Evolutionary conservation across 768 basidiomycete genomes (phyloP).

Genomic region (Pulveroboletus sp.): DNA sequence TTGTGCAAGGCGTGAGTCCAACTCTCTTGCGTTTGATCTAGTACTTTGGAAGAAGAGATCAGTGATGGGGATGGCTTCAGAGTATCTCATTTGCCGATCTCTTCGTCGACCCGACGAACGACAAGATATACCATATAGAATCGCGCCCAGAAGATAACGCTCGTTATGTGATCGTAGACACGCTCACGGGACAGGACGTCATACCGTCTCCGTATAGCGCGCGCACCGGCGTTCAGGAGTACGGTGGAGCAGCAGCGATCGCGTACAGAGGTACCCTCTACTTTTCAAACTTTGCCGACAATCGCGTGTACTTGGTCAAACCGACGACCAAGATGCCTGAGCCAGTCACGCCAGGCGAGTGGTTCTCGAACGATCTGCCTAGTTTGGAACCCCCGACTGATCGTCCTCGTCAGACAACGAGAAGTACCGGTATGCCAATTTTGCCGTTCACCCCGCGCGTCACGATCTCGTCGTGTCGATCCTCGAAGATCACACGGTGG

Average conservation of each 20-base stretch:
- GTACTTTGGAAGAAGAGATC: background rate
- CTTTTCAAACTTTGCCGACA: conserved; percentile 56
- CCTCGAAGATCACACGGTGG: conserved; percentile 65
- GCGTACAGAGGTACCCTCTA: conserved; percentile 48
- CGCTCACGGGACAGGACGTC: conserved; percentile 44
- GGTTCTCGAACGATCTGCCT: conserved; percentile 3
- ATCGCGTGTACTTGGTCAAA: conserved; percentile 46
- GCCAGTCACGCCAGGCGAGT: conserved; percentile 59
- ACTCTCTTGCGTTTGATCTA: conserved; percentile 4
- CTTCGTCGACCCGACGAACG: conserved; percentile 48
- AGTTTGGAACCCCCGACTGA: background rate
- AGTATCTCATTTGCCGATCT: conserved; percentile 38
- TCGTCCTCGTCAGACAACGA: conserved; percentile 9
- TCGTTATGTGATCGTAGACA: conserved; percentile 55
- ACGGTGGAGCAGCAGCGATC: conserved; percentile 62
- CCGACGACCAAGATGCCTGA: conserved; percentile 28
- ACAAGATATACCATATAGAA: conserved; percentile 54
- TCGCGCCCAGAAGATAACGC: conserved; percentile 52
- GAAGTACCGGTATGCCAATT: conserved; percentile 57
- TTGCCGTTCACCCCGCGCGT: conserved; percentile 52
- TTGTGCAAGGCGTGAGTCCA: conserved; percentile 42
- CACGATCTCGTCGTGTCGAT: conserved; percentile 55
- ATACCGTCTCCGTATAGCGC: conserved; percentile 53
- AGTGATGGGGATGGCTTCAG: conserved; percentile 16
- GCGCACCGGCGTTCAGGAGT: conserved; percentile 61